These are phyloP conservation scores for Graphilbum sp. DNA, from an alignment of 2,329 filamentous ascomycete genomes.

Conservation along the genomic window DNA sequence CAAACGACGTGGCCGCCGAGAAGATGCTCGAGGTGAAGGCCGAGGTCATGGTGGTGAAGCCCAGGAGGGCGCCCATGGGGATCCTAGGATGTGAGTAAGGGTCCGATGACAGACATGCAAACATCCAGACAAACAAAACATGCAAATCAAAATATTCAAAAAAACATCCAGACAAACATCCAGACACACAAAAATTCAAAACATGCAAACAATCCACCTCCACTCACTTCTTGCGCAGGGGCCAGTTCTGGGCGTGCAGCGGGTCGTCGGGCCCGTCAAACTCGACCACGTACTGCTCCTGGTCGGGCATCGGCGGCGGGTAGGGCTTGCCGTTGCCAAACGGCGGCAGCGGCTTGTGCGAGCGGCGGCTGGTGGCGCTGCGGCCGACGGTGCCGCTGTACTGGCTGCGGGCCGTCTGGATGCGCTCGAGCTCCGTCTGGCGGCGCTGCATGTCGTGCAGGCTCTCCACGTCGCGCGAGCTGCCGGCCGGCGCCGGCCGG, in stretches of 20 bases:
- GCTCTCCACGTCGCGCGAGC: constrained; percentile 36
- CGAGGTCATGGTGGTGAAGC: constrained; percentile 54
- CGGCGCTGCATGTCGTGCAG: constrained; percentile 52
- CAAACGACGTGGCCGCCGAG: constrained; percentile 43
- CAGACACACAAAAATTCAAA: neutral
- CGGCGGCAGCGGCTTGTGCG: constrained; percentile 42
- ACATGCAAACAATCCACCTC: constrained; percentile 1
- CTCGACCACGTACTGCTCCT: constrained; percentile 62
- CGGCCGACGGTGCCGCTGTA: constrained; percentile 57
- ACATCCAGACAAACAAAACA: neutral
- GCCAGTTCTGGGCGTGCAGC: constrained; percentile 78
- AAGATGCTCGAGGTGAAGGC: constrained; percentile 65
- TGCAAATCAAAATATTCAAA: neutral
- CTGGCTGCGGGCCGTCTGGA: constrained; percentile 54
- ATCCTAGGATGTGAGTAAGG: constrained; percentile 23
- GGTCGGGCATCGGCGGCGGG: constrained; percentile 50
- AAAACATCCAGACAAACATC: constrained; percentile 3
- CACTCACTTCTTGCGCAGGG: constrained; percentile 55
- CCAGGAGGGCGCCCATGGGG: constrained; percentile 49
- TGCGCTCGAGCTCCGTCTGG: constrained; percentile 52
- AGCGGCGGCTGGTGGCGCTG: constrained; percentile 23
- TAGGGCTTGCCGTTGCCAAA: constrained; percentile 64
- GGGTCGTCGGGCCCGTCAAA: constrained; percentile 76
- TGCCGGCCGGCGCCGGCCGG: constrained; percentile 23
- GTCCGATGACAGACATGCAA: neutral